Evolutionary conservation across 225 moss, liverwort and hornwort genomes (phyloP).

Genomic region (Asterella californica): DNA sequence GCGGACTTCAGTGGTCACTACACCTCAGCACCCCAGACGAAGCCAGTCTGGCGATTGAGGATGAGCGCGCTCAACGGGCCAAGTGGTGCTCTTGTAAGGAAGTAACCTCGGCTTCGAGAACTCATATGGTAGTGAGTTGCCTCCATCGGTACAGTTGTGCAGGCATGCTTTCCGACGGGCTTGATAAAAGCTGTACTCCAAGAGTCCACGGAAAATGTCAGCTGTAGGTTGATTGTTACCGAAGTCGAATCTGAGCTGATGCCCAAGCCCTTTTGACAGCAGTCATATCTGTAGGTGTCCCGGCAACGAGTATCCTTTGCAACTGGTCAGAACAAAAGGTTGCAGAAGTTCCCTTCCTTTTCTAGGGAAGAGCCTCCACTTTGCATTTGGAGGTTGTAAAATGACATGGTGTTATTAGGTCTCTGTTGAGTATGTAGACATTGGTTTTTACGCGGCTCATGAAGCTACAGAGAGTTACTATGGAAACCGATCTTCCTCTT

Average conservation of each 20-base stretch:
- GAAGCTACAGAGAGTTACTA: constrained; percentile 20
- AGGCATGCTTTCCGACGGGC: not conserved
- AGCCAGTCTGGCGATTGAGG: not conserved
- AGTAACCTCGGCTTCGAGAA: not conserved
- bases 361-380: constrained; percentile 22
- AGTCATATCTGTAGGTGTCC: not conserved
- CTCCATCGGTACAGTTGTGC: not conserved
- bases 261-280: constrained; percentile 7
- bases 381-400: constrained; percentile 30
- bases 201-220: not conserved
- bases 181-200: not conserved
- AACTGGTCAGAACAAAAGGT: constrained; percentile 14
- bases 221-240: not conserved
- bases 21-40: not conserved
- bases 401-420: constrained; percentile 17
- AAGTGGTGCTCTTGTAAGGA: not conserved
- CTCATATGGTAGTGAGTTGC: not conserved
- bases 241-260: too few relatives aligned
- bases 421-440: constrained; percentile 30
- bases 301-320: not conserved
- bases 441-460: constrained; percentile 24
- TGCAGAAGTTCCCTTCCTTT: constrained; percentile 2
- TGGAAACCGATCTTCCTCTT: constrained; percentile 16
- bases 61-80: not conserved
- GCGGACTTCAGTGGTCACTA: constrained; percentile 8